A percentile compares a stretch with the other conserved stretches of the same genome.
phyloP scores from a whole-genome alignment of 352 stramenopile genomes.

The Phytophthora fragariae region DNA sequence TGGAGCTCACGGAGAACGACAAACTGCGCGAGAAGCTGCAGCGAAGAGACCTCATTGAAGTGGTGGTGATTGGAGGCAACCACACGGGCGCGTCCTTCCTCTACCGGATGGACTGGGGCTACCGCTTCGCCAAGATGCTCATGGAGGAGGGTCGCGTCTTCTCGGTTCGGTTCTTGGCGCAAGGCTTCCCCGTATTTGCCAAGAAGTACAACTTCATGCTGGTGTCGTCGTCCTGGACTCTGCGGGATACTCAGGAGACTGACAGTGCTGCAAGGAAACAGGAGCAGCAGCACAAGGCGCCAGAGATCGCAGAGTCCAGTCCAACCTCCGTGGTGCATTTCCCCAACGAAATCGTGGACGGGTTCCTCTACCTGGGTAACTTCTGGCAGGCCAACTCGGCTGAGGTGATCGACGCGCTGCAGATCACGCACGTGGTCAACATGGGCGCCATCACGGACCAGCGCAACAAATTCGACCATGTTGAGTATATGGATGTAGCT shows the following conservation, averaged over 20 bases:
- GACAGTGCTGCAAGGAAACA: neutral
- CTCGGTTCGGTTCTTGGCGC: conserved; percentile 73
- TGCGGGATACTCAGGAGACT: conserved; percentile 5
- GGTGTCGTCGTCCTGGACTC: conserved; percentile 29
- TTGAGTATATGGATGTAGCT: conserved; percentile 73
- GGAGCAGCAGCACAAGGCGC: conserved; percentile 9
- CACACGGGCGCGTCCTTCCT: conserved; percentile 56
- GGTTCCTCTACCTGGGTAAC: conserved; percentile 79
- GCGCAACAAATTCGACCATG: conserved; percentile 57
- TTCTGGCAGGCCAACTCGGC: conserved; percentile 83
- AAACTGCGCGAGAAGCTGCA: conserved; percentile 55
- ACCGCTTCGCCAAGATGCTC: conserved; percentile 71
- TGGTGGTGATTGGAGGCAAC: conserved; percentile 73
- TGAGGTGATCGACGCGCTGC: conserved; percentile 55
- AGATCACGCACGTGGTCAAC: conserved; percentile 82
- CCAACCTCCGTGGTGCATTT: conserved; percentile 48
- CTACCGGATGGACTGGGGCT: conserved; percentile 73
- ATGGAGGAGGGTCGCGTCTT: conserved; percentile 72
- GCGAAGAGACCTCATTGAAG: conserved; percentile 70
- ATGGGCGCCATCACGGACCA: conserved; percentile 70
- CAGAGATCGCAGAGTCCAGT: conserved; percentile 12
- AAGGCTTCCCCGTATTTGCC: conserved; percentile 70
- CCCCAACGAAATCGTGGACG: conserved; percentile 81
- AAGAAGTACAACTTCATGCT: conserved; percentile 81
- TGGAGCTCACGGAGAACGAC: conserved; percentile 45